These are phyloP conservation scores for Emmonsiellopsis sp. DNA, from an alignment of 2,329 filamentous ascomycete species.

Conservation along the genomic window DNA sequence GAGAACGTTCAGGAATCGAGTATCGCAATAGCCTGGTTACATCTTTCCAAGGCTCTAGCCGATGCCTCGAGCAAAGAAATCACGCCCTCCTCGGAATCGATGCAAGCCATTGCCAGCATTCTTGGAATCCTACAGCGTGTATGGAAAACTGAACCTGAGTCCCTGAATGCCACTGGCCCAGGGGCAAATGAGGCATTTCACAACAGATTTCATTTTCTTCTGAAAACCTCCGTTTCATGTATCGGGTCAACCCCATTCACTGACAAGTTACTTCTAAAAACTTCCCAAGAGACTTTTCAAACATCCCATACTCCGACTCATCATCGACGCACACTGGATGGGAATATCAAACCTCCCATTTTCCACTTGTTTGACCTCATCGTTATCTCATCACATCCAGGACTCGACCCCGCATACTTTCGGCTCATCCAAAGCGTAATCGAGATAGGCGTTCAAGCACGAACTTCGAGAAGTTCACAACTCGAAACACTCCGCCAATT, in stretches of 20 bases:
- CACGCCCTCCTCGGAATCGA: constrained; percentile 74
- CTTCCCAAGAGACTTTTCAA: constrained; percentile 47
- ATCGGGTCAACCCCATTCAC: constrained; percentile 43
- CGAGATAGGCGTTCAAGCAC: constrained; percentile 24
- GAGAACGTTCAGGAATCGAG: constrained; percentile 29
- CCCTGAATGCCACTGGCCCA: constrained; percentile 22
- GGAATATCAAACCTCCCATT: constrained; percentile 26
- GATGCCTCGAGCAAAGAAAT: constrained; percentile 70
- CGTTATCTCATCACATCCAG: constrained; percentile 12
- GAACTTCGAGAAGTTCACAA: constrained; percentile 24
- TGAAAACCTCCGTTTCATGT: constrained; percentile 40
- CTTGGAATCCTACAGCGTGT: constrained; percentile 59
- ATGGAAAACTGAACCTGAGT: constrained; percentile 51
- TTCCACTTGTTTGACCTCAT: constrained; percentile 30
- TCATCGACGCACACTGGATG: constrained; percentile 18
- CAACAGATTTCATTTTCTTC: constrained; percentile 42
- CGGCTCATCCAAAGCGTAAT: constrained; percentile 22
- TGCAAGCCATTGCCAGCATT: constrained; percentile 64
- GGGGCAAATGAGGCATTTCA: constrained; percentile 31
- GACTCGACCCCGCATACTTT: constrained; percentile 18
- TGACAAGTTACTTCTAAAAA: constrained; percentile 40
- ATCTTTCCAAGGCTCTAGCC: constrained; percentile 52
- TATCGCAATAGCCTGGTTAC: constrained; percentile 51
- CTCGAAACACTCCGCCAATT: constrained; percentile 31
- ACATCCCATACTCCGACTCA: constrained; percentile 30